phyloP scores from a whole-genome alignment of 1,284 basidiomycete species.

The Kalmanozyma brasiliensis region DNA sequence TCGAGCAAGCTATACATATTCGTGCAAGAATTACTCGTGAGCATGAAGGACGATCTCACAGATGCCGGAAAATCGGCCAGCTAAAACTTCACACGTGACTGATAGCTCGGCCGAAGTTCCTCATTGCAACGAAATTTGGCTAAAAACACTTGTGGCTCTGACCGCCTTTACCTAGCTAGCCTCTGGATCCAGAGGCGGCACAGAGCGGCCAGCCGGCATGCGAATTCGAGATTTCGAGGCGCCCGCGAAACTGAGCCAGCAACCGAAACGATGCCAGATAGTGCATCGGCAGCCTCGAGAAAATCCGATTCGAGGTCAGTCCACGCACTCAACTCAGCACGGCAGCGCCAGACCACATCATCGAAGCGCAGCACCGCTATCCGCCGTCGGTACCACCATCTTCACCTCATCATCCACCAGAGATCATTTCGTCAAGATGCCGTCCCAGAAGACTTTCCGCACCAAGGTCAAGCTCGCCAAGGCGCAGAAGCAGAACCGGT shows the following conservation, averaged over 20 bases:
- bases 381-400: slow-evolving; percentile 7
- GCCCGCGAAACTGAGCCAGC: too few relatives aligned
- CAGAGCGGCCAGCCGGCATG: too few relatives aligned
- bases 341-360: not conserved
- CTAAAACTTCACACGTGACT: slow-evolving; percentile 3
- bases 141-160: too few relatives aligned
- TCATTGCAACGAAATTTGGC: not conserved
- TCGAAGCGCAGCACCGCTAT: not conserved
- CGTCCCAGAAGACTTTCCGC: slow-evolving; percentile 97
- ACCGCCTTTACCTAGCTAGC: too few relatives aligned
- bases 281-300: slow-evolving; percentile 4
- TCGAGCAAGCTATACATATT: too few relatives aligned
- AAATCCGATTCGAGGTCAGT: not conserved
- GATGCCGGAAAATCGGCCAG: not conserved
- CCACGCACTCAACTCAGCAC: not conserved
- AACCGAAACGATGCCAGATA: not conserved
- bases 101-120: not conserved
- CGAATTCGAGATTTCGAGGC: too few relatives aligned
- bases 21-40: not conserved
- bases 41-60: not conserved
- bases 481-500: slow-evolving; percentile 95
- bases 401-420: slow-evolving; percentile 7
- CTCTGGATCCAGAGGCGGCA: too few relatives aligned
- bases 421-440: slow-evolving; percentile 70
- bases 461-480: slow-evolving; percentile 97